Evolutionary conservation across 768 basidiomycete genomes (phyloP), one percentile per base, ranked within the genome.

Genomic region (Russula earlei): DNA sequence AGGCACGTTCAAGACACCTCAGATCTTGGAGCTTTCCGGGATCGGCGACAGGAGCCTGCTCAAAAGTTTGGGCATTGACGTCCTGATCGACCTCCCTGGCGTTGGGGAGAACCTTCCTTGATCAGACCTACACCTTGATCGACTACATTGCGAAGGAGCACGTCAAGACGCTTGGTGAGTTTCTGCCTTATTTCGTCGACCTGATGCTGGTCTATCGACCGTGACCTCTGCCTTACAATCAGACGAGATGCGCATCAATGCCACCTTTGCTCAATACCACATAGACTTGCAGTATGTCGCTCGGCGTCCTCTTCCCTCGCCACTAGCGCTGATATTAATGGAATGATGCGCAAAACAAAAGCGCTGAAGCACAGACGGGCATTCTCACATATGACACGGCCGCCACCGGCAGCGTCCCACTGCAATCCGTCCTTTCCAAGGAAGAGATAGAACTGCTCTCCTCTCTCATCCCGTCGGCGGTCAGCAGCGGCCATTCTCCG

Each of bases 31-130:
- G 31, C 56, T 61, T 3, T 61, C 59, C 2, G 65, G 67, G 31
- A 69, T 78, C 54, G 77, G 75, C 40, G 69, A 73, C 43, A 59
- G 61, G 15, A 65, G 54, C 5, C 62, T 71, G 36, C 64, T 77
- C 22, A 58, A 66, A 25, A 55, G 34, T 11, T 56, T 72, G 33
- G 69, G 68, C 5, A 70, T 78, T 48, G 52, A 63, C n/a, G 60
- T 61, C 24, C 55, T 65, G 34, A 53, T 74, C n/a, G 74, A 76
- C 54, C 69, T 76, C 1, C 74, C 75, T 25, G 71, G 70, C 48
- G 76, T 78, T 29, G 75, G 76, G 7, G 69, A 71, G 61, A 74
- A 75, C 59, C 52, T 75, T n/a, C n/a, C 70, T 72, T 1, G 61
- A 62, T 22, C 59, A 61, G 48, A 61, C 59, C 0, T 60, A 60